Conservation (phyloP, 257 asterid genomes). For the Knoxia roxburghii region DNA sequence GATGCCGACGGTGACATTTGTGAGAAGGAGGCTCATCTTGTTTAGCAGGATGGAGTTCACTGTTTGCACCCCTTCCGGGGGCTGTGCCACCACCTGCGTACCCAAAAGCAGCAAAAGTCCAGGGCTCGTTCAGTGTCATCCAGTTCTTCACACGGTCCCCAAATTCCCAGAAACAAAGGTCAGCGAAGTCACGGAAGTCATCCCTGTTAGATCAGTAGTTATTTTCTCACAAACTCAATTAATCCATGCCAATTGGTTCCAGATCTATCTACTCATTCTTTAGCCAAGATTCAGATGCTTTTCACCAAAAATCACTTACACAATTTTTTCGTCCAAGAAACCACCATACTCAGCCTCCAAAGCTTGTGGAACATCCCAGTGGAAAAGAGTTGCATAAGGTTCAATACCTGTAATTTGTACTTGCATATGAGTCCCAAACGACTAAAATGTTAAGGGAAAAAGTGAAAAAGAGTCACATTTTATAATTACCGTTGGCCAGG, state of each 20-base stretch:
- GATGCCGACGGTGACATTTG: not conserved
- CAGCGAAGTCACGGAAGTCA: conserved; percentile 30
- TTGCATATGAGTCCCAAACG: not conserved
- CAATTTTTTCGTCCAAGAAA: conserved; percentile 8
- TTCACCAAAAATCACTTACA: conserved; percentile 10
- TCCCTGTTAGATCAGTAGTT: conserved; percentile 8
- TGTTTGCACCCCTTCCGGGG: conserved; percentile 25
- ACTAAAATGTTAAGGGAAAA: not conserved
- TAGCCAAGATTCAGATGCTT: no score
- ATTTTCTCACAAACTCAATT: not conserved
- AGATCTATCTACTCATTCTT: no score
- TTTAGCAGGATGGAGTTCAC: not conserved
- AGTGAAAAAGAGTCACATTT: no score
- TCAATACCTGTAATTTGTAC: conserved; percentile 6
- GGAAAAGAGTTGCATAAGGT: conserved; percentile 19
- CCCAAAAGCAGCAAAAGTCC: conserved; percentile 9
- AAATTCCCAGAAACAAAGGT: conserved; percentile 39
- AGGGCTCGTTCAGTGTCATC: conserved; percentile 38
- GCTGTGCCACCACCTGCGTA: conserved; percentile 16
- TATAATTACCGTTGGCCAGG: not conserved
- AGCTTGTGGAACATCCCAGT: conserved; percentile 21
- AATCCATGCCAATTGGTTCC: no score
- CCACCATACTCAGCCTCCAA: conserved; percentile 21
- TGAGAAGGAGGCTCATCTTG: not conserved
- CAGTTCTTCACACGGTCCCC: conserved; percentile 40